These are phyloP conservation scores for Dissophora globulifera DNA, from an alignment of 192 early-diverging fungal genomes.

Conservation along the genomic window DNA sequence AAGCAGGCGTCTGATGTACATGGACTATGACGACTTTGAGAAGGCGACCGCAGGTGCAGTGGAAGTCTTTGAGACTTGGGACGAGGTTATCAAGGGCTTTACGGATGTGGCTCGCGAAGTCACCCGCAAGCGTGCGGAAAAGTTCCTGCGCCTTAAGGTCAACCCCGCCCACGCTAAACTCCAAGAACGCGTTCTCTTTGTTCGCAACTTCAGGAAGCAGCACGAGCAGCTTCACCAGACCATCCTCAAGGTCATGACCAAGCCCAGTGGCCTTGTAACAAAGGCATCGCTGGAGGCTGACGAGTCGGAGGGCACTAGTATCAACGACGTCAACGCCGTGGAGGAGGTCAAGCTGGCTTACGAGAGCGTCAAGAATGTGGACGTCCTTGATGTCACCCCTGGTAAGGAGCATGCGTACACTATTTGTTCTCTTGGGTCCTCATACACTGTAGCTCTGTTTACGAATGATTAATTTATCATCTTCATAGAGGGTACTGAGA, in stretches of 20 bases:
- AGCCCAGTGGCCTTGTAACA: conserved; percentile 54
- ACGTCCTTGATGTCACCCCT: conserved; percentile 92
- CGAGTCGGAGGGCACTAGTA: conserved; percentile 60
- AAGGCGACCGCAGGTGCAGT: conserved; percentile 83
- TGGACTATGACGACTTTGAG: conserved; percentile 94
- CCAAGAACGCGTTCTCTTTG: conserved; percentile 92
- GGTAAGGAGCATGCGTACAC: conserved; percentile 46
- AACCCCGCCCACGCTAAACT: conserved; percentile 89
- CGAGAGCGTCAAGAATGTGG: conserved; percentile 91
- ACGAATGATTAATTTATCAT: neutral
- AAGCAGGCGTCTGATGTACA: conserved; percentile 91
- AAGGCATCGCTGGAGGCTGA: conserved; percentile 56
- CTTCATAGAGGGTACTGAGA: conserved; percentile 84
- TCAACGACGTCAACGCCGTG: conserved; percentile 79
- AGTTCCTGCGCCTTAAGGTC: conserved; percentile 97
- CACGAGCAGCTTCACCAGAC: conserved; percentile 99
- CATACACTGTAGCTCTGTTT: too few relatives aligned
- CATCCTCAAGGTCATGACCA: conserved; percentile 91
- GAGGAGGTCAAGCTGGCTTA: conserved; percentile 93
- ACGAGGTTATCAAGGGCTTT: conserved; percentile 95
- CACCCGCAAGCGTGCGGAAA: conserved; percentile 90
- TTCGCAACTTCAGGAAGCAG: conserved; percentile 92
- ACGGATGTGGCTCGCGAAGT: conserved; percentile 94
- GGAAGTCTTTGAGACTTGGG: conserved; percentile 93
- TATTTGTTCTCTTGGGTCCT: too few relatives aligned